These are phyloP conservation scores for Syzygium aqueum DNA, from an alignment of 345 rosid species.

Conservation along the genomic window DNA sequence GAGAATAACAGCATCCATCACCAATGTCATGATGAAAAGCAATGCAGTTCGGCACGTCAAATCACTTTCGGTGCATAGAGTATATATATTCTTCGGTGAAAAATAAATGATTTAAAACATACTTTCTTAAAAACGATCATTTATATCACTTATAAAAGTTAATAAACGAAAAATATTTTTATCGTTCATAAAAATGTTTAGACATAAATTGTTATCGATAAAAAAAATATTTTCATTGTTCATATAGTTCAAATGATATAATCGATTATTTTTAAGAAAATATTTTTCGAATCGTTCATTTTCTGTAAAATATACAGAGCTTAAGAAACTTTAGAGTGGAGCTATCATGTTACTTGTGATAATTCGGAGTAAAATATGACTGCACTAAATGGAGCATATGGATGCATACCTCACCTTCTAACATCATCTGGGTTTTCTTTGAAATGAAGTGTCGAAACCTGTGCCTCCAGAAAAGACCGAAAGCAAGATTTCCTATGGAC, in stretches of 20 bases:
- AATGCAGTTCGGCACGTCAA: neutral
- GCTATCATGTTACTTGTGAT: neutral
- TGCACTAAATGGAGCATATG: neutral
- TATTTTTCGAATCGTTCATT: neutral
- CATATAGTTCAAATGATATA: neutral
- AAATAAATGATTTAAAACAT: neutral
- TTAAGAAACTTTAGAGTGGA: neutral
- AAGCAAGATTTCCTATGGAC: neutral
- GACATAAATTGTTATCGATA: neutral
- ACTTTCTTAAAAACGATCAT: accelerated
- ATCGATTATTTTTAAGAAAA: neutral
- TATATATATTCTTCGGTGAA: neutral
- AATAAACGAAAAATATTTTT: neutral
- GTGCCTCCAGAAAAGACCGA: neutral
- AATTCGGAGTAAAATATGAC: neutral
- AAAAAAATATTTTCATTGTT: neutral
- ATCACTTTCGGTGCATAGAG: neutral
- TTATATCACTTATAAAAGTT: neutral
- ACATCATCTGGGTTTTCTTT: neutral
- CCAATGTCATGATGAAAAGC: neutral
- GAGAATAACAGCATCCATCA: neutral
- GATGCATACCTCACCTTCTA: neutral
- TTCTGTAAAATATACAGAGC: neutral
- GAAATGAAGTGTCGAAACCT: neutral
- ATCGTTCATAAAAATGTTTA: neutral